Evolutionary conservation across 371 early-diverging fungal genomes (phyloP), one percentile per base, ranked within the genome.

Genomic region (Mortierella sp.): DNA sequence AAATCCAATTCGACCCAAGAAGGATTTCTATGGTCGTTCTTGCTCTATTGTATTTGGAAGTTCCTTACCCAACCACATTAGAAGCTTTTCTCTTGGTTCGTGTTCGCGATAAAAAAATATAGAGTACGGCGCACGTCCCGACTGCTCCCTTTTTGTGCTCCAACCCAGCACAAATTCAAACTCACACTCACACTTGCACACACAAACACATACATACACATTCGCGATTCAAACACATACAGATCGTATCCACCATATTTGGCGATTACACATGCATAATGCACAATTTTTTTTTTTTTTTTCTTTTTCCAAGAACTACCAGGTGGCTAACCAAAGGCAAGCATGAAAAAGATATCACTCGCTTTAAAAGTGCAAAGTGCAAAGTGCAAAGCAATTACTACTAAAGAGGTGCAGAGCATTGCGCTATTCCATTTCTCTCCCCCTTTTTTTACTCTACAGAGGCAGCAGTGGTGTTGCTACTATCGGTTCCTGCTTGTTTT

Each of bases 1-100:
- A n/a, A 66, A 57, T 58, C 66, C 43, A 66, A 58, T 66, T 58
- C 28, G 66, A 66, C 57, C 66, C 66, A 58, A 66, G 66, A 66
- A 65, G 40, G 49, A 18, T 20, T 47, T 47, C 30, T 37, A 39
- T 37, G 18, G 16, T 20, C 39, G 35, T 24, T 14, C 18, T 45
- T 26, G 30, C n/a, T 63, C 64, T 51, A 49, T 3, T 54, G 12
- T 22, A 0, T 24, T 43, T 11, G n/a, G 11, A 4, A 4, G 24
- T 22, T 62, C 43, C 62, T 43, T 12, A 43, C 30, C 24, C 57
- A 43, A 55, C 58, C 58, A 57, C 66, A 43, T 57, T 22, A 14
- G n/a, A 12, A 1, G 2, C 51, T 49, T 45, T n/a, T 62, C 12
- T 26, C 28, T 45, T 18, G 4, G 43, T 43, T 1, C 1, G 0